Evolutionary conservation across 2,329 filamentous ascomycete species (phyloP).

Genomic region (Fusarium devonianum): DNA sequence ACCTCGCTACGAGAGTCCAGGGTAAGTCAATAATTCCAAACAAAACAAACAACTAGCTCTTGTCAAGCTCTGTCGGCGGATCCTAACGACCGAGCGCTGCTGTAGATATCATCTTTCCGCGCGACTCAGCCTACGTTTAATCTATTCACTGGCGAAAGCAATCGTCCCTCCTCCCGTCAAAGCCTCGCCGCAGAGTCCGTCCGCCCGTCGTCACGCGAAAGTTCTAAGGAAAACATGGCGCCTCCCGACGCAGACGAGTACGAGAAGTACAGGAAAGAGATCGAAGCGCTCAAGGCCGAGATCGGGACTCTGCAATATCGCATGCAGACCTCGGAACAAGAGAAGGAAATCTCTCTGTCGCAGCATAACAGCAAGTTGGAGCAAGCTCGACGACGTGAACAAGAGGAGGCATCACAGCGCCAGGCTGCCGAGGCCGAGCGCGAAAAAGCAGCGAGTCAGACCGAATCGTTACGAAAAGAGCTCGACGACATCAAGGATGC

Average conservation of each 20-base stretch:
- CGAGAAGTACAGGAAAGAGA: conserved; percentile 62
- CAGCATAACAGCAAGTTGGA: conserved; percentile 85
- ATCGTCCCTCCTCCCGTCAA: conserved; percentile 52
- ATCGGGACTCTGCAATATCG: conserved; percentile 89
- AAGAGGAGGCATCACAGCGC: conserved; percentile 79
- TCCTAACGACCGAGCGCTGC: conserved; percentile 15
- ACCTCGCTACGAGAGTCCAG: conserved; percentile 48
- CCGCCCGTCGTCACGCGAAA: conserved; percentile 61
- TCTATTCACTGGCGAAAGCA: conserved; percentile 62
- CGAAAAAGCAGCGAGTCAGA: conserved; percentile 56
- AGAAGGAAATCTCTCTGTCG: conserved; percentile 79
- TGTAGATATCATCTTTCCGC: conserved; percentile 57
- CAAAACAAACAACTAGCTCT: conserved; percentile 35
- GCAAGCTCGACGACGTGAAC: conserved; percentile 79
- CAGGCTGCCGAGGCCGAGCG: conserved; percentile 66
- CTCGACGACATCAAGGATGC: conserved; percentile 59
- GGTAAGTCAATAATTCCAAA: conserved; percentile 46
- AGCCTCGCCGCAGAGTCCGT: conserved; percentile 51
- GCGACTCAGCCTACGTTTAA: conserved; percentile 66
- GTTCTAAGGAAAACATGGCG: conserved; percentile 66
- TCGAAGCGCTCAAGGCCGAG: conserved; percentile 87
- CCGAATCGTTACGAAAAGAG: conserved; percentile 60
- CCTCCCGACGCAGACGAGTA: conserved; percentile 66
- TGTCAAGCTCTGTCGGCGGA: not conserved
- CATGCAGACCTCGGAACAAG: conserved; percentile 84